Evolutionary conservation across 192 early-diverging fungal genomes (phyloP).

Genomic region (Umbelopsis sp.): DNA sequence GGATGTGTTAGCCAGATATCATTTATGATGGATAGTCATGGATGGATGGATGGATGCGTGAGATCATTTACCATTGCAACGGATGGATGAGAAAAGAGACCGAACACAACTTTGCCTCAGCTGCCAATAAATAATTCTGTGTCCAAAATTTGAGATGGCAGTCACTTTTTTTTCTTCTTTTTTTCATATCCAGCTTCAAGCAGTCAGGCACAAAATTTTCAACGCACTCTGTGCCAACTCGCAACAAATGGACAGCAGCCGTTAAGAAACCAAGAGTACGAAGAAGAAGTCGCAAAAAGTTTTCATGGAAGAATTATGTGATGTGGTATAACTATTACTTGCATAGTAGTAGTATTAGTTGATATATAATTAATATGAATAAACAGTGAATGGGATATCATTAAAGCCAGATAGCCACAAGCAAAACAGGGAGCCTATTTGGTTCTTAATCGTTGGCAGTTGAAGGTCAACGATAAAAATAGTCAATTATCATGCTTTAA

Average conservation of each 20-base stretch:
- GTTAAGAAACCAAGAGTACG: too few species aligned
- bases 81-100: slow-evolving; percentile 20
- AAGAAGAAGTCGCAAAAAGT: too few species aligned
- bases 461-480: too few species aligned
- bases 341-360: too few species aligned
- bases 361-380: too few species aligned
- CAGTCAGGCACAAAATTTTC: background rate
- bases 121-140: slow-evolving; percentile 12
- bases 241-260: background rate
- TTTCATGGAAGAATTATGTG: too few species aligned
- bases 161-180: slow-evolving; percentile 12
- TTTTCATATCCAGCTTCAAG: background rate
- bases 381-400: too few species aligned
- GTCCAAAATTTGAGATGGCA: background rate
- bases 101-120: background rate
- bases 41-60: slow-evolving; percentile 33
- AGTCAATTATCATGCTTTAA: too few species aligned
- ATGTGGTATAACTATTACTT: too few species aligned
- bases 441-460: too few species aligned
- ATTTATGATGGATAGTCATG: background rate
- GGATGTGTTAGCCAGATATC: slow-evolving; percentile 3
- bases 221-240: background rate
- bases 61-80: slow-evolving; percentile 19
- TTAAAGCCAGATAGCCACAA: too few species aligned
- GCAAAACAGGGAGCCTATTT: too few species aligned